Evolutionary conservation across 352 stramenopile genomes (phyloP).

Genomic region (Phytophthora tubulina): DNA sequence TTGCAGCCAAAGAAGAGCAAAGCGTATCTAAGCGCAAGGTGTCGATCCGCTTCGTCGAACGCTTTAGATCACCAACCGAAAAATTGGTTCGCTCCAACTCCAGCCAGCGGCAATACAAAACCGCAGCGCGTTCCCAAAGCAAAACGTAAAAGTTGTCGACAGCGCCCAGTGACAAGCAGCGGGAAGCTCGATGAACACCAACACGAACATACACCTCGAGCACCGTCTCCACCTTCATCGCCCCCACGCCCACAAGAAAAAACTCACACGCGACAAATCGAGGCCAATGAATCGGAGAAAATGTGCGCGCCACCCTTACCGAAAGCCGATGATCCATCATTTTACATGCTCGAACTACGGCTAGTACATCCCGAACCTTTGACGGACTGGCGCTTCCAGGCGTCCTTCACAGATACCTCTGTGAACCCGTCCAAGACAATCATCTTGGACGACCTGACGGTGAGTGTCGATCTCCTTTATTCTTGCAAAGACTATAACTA

Average conservation of each 20-base stretch:
- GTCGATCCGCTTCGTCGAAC: conserved; percentile 23
- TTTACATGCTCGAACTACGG: conserved; percentile 65
- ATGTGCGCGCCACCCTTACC: not conserved
- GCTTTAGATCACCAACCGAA: conserved; percentile 23
- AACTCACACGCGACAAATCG: not conserved
- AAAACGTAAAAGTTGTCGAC: conserved; percentile 20
- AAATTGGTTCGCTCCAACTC: conserved; percentile 40
- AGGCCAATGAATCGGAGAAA: conserved; percentile 6
- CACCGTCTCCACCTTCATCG: not conserved
- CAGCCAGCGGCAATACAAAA: not conserved
- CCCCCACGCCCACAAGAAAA: not conserved
- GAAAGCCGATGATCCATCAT: conserved; percentile 49
- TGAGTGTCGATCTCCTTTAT: conserved; percentile 9
- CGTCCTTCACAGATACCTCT: conserved; percentile 56
- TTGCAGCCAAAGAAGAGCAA: conserved; percentile 29
- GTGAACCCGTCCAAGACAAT: conserved; percentile 36
- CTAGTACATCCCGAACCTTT: conserved; percentile 55
- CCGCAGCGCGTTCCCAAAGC: conserved; percentile 6
- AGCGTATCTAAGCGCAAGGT: conserved; percentile 20
- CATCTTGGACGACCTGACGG: conserved; percentile 53
- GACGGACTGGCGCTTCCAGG: conserved; percentile 53
- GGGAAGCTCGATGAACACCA: conserved; percentile 5
- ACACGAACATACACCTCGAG: not conserved
- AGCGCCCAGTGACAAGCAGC: conserved; percentile 1
- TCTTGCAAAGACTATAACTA: not conserved